Evolutionary conservation across 2,329 filamentous ascomycete species (phyloP).

Genomic region (Cordyceps farinosa): DNA sequence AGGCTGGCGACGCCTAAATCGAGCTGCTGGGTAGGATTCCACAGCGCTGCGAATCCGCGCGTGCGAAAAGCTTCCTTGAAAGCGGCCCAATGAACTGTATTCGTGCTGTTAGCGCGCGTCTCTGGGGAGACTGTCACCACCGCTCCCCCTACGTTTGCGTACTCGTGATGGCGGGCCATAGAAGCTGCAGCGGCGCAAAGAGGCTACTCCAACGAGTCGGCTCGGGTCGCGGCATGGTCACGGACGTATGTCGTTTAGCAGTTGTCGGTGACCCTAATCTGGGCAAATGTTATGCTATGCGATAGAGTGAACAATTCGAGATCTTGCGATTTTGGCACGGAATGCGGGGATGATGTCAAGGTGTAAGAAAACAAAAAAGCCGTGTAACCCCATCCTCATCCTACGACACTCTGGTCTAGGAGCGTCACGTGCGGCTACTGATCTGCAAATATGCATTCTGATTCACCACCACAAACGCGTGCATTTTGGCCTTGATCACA

Average conservation of each 20-base stretch:
- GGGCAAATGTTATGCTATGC: background rate
- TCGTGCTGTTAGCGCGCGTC: background rate
- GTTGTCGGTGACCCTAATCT: background rate
- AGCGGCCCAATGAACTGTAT: conserved; percentile 7
- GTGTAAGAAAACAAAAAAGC: background rate
- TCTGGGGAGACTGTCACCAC: background rate
- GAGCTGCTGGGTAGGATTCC: conserved; percentile 1
- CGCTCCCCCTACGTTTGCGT: background rate
- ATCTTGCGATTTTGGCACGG: background rate
- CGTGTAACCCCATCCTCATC: background rate
- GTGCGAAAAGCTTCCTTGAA: conserved; percentile 6
- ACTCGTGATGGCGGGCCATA: conserved; percentile 13
- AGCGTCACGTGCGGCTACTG: background rate
- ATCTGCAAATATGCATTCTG: background rate
- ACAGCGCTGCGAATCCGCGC: conserved; percentile 5
- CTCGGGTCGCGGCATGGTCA: background rate
- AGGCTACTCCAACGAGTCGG: conserved; percentile 9
- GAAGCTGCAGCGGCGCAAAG: conserved; percentile 3
- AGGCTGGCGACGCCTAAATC: conserved; percentile 10
- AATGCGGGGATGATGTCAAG: background rate
- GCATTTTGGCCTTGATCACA: too few relatives aligned
- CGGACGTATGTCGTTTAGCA: background rate
- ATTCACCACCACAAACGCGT: too few relatives aligned
- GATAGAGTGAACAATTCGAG: background rate
- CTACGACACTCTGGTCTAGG: background rate